A percentile compares a stretch with the other conserved stretches of the same genome.
Evolutionary conservation across 257 asterid genomes (phyloP).

Genomic region (Penstemon eatonii): DNA sequence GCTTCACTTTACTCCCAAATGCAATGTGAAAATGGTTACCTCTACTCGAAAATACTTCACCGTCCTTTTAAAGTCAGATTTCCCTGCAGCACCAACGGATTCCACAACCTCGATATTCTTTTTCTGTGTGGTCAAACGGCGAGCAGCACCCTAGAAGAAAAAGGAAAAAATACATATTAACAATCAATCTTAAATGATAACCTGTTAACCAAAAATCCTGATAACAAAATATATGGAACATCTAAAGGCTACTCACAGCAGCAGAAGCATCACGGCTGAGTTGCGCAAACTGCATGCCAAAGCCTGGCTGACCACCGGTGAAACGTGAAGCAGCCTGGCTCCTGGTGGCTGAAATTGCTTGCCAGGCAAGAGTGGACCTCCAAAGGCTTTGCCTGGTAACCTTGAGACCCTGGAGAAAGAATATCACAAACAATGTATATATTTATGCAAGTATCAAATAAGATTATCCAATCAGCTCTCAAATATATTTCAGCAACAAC

Average conservation of each 20-base stretch:
- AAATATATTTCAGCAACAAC: slow-evolving; percentile 1
- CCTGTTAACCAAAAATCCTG: not conserved
- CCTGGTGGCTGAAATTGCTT: slow-evolving; percentile 76
- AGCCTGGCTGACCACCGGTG: slow-evolving; percentile 62
- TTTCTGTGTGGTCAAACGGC: slow-evolving; percentile 77
- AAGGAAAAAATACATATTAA: not conserved
- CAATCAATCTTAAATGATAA: slow-evolving; percentile 14
- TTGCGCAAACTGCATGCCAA: slow-evolving; percentile 91
- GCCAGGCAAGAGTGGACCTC: slow-evolving; percentile 80
- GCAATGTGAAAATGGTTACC: slow-evolving; percentile 41
- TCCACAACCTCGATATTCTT: slow-evolving; percentile 82
- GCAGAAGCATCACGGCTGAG: slow-evolving; percentile 98
- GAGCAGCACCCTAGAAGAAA: slow-evolving; percentile 85
- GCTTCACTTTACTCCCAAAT: not conserved
- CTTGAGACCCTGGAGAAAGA: slow-evolving; percentile 67
- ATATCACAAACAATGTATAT: slow-evolving; percentile 11
- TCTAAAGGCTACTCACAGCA: slow-evolving; percentile 62
- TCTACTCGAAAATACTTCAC: slow-evolving; percentile 76
- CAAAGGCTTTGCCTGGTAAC: slow-evolving; percentile 72
- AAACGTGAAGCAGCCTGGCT: slow-evolving; percentile 77
- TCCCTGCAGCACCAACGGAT: slow-evolving; percentile 86
- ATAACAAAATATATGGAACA: not conserved
- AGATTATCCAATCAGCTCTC: not conserved
- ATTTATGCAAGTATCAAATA: not conserved
- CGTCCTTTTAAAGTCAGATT: slow-evolving; percentile 63